Evolutionary conservation across 2,329 filamentous ascomycete species (phyloP).

Genomic region (Coniochaeta sp.): DNA sequence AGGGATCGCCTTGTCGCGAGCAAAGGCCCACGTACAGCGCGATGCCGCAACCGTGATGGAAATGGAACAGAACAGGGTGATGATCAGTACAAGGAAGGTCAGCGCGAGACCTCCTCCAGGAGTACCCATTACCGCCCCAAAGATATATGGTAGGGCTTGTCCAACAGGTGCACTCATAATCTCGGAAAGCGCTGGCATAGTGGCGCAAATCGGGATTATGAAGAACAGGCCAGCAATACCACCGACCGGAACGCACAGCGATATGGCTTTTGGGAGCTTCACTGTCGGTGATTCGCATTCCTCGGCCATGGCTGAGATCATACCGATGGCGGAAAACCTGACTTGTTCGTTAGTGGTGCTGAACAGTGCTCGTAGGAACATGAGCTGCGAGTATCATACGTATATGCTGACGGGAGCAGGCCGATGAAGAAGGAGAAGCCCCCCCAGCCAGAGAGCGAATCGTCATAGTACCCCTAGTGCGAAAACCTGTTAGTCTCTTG

Average conservation of each 20-base stretch:
- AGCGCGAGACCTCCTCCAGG: slow-evolving; percentile 42
- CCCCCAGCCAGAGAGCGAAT: slow-evolving; percentile 48
- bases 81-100: slow-evolving; percentile 44
- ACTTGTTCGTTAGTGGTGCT: neutral
- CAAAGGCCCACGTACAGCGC: slow-evolving; percentile 60
- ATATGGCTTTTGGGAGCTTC: slow-evolving; percentile 44
- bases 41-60: slow-evolving; percentile 62
- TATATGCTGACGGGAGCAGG: slow-evolving; percentile 50
- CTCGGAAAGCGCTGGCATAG: slow-evolving; percentile 30
- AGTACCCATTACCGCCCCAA: slow-evolving; percentile 41
- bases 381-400: slow-evolving; percentile 16
- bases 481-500: neutral
- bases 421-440: slow-evolving; percentile 57
- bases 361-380: no score
- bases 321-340: slow-evolving; percentile 48
- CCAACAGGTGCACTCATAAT: slow-evolving; percentile 39
- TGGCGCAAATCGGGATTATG: slow-evolving; percentile 43
- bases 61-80: slow-evolving; percentile 53
- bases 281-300: slow-evolving; percentile 45
- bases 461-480: slow-evolving; percentile 44
- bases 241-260: slow-evolving; percentile 43
- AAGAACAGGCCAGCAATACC: slow-evolving; percentile 48
- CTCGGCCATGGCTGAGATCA: slow-evolving; percentile 57
- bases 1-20: slow-evolving; percentile 50
- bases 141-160: slow-evolving; percentile 49